phyloP scores from a whole-genome alignment of 129 eudicot genomes.

The Lactuca sativa region DNA sequence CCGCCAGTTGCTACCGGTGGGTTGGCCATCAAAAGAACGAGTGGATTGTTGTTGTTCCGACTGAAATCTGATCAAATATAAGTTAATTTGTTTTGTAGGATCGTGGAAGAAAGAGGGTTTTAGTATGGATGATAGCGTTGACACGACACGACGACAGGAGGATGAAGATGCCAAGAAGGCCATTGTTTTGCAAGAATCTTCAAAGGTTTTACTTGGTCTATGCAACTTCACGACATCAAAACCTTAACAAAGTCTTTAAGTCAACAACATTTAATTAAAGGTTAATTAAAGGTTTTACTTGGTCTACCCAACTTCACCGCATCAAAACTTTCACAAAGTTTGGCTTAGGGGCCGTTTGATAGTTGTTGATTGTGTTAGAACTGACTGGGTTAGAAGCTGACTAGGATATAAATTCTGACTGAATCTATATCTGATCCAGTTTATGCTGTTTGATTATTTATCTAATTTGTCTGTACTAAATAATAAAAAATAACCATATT shows the following conservation, averaged over 20 bases:
- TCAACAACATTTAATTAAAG: not conserved
- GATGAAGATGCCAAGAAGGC: conserved; percentile 20
- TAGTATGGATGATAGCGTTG: not conserved
- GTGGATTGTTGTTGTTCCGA: conserved; percentile 7
- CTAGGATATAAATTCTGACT: too few relatives aligned
- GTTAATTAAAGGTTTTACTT: too few relatives aligned
- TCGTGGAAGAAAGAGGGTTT: conserved; percentile 22
- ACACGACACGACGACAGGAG: not conserved
- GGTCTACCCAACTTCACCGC: too few relatives aligned
- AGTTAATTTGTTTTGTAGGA: not conserved
- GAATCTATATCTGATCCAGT: too few relatives aligned
- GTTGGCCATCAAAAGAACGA: conserved; percentile 18
- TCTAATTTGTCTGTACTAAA: too few relatives aligned
- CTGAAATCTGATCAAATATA: conserved; percentile 9
- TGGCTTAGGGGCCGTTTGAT: too few relatives aligned
- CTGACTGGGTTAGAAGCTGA: too few relatives aligned
- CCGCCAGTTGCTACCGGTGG: conserved; percentile 19
- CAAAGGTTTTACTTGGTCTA: conserved; percentile 19
- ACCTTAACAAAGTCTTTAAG: not conserved
- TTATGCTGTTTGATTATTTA: too few relatives aligned
- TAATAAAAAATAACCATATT: too few relatives aligned
- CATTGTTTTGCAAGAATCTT: not conserved
- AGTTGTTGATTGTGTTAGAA: too few relatives aligned
- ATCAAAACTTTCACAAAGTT: too few relatives aligned
- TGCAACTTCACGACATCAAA: not conserved